Conservation (phyloP, 2,329 filamentous ascomycete species). For the Diaporthe sp. region DNA sequence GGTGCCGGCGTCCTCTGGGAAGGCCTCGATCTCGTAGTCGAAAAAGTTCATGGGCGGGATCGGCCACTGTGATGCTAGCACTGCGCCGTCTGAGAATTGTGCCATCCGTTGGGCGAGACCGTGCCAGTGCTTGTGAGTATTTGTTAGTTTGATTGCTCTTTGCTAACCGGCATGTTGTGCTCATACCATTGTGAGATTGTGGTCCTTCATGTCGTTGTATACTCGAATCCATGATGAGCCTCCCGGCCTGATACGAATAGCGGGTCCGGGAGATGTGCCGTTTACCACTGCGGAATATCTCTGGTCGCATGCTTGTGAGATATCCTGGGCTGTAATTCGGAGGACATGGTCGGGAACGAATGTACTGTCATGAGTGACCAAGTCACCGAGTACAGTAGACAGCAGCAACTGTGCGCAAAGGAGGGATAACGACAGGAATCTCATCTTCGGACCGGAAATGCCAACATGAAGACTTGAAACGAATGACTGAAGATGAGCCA, state of each 20-base stretch:
- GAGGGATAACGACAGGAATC: slow-evolving; percentile 21
- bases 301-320: slow-evolving; percentile 57
- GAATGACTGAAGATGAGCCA: not conserved
- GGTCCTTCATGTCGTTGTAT: slow-evolving; percentile 66
- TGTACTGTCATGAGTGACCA: slow-evolving; percentile 43
- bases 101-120: slow-evolving; percentile 70
- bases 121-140: slow-evolving; percentile 73
- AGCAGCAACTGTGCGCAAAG: slow-evolving; percentile 23
- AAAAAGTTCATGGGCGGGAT: slow-evolving; percentile 73
- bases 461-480: not conserved
- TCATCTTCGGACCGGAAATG: slow-evolving; percentile 19
- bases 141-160: not conserved
- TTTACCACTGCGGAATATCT: slow-evolving; percentile 62
- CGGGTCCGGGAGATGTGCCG: slow-evolving; percentile 64
- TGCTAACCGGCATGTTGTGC: not conserved
- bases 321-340: slow-evolving; percentile 56
- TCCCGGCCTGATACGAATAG: slow-evolving; percentile 59
- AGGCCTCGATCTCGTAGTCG: slow-evolving; percentile 73
- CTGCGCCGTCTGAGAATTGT: slow-evolving; percentile 74
- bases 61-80: slow-evolving; percentile 73
- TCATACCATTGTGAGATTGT: slow-evolving; percentile 69
- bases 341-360: slow-evolving; percentile 60
- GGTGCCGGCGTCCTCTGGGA: slow-evolving; percentile 67
- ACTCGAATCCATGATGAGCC: slow-evolving; percentile 67
- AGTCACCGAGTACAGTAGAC: slow-evolving; percentile 6